Percentiles rank a stretch among this genome's conserved stretches.
These are phyloP conservation scores for Coemansia aciculifera DNA, from an alignment of 192 early-diverging fungal genomes.

Conservation along the genomic window DNA sequence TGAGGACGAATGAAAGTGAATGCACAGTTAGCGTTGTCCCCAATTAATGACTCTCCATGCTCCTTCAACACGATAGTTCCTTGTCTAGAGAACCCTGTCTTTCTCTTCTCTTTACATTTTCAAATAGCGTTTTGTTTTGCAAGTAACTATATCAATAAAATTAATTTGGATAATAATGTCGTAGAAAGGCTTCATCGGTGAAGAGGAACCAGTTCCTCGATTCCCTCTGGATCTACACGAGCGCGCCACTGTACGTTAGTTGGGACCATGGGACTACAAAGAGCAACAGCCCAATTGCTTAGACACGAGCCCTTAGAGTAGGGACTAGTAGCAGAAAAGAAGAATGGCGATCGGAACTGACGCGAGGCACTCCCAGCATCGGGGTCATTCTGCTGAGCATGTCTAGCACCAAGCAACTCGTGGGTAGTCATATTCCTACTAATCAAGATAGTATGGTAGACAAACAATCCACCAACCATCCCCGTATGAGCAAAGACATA, in stretches of 20 bases:
- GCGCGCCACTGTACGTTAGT: conserved; percentile 44
- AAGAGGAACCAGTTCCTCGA: conserved; percentile 44
- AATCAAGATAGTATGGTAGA: conserved; percentile 75
- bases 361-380: background rate
- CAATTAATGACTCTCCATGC: too few relatives aligned
- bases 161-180: conserved; percentile 2
- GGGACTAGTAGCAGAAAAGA: conserved; percentile 24
- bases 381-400: conserved; percentile 9
- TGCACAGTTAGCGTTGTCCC: too few relatives aligned
- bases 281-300: conserved; percentile 43
- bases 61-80: too few relatives aligned
- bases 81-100: too few relatives aligned
- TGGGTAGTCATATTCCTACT: conserved; percentile 83
- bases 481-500: conserved; percentile 60
- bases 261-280: conserved; percentile 38
- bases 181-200: background rate
- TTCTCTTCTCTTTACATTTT: too few relatives aligned
- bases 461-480: conserved; percentile 68
- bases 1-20: too few relatives aligned
- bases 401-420: conserved; percentile 65
- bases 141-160: background rate
- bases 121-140: background rate
- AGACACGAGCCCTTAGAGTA: conserved; percentile 45
- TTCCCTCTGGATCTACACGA: conserved; percentile 52
- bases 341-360: conserved; percentile 12